A percentile compares a stretch with the other conserved stretches of the same genome.
phyloP scores from a whole-genome alignment of 352 stramenopile genomes.

The Phytophthora quininea region DNA sequence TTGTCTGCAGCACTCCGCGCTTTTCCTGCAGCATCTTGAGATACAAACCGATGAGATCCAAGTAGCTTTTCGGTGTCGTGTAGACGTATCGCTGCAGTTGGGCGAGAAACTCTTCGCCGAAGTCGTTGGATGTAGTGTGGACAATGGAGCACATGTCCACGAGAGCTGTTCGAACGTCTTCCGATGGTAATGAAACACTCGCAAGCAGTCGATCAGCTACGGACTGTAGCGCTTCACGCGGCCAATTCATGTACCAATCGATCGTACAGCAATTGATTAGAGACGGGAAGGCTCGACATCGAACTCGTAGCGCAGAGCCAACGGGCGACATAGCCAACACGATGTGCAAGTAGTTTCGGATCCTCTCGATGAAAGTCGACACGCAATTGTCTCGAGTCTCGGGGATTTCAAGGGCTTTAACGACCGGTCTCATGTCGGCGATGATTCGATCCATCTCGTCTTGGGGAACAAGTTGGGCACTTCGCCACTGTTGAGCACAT shows the following conservation, averaged over 20 bases:
- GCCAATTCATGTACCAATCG: slow-evolving; percentile 97
- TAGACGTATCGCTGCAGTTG: slow-evolving; percentile 93
- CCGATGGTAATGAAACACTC: slow-evolving; percentile 75
- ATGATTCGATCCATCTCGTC: slow-evolving; percentile 96
- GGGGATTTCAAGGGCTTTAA: slow-evolving; percentile 87
- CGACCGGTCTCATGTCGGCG: slow-evolving; percentile 91
- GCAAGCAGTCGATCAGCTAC: slow-evolving; percentile 90
- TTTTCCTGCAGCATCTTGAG: slow-evolving; percentile 92
- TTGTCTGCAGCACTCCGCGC: slow-evolving; percentile 76
- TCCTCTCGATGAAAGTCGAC: slow-evolving; percentile 88
- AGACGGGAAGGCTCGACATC: slow-evolving; percentile 94
- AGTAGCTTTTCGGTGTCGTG: slow-evolving; percentile 96
- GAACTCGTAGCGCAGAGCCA: slow-evolving; percentile 90
- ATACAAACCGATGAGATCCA: slow-evolving; percentile 96
- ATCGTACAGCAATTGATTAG: slow-evolving; percentile 97
- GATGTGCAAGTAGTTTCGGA: slow-evolving; percentile 94
- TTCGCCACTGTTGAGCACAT: slow-evolving; percentile 96
- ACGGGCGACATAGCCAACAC: slow-evolving; percentile 95
- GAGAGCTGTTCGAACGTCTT: slow-evolving; percentile 74
- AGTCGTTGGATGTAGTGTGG: slow-evolving; percentile 91
- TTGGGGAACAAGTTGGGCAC: slow-evolving; percentile 94
- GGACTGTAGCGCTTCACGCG: slow-evolving; percentile 89
- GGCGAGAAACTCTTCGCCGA: slow-evolving; percentile 87
- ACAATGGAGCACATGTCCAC: slow-evolving; percentile 94
- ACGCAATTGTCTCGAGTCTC: slow-evolving; percentile 94